A percentile compares a stretch with the other conserved stretches of the same genome.
Evolutionary conservation across 805 yeast genomes (phyloP).

Genomic region (Pichia phayaonensis): DNA sequence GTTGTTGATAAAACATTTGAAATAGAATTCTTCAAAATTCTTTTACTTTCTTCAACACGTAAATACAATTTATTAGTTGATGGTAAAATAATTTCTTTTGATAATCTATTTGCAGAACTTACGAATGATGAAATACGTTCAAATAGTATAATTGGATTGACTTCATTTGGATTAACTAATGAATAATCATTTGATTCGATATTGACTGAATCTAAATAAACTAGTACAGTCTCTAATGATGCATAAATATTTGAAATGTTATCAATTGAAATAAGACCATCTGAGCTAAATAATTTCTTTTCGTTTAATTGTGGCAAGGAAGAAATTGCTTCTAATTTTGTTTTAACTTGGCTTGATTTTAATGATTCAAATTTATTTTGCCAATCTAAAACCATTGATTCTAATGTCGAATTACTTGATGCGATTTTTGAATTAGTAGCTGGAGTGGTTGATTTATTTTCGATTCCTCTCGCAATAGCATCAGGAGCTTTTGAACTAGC

Average conservation of each 20-base stretch:
- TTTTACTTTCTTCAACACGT: slow-evolving; percentile 32
- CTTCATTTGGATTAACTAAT: not conserved
- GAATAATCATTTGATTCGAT: slow-evolving; percentile 9
- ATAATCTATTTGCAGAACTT: slow-evolving; percentile 32
- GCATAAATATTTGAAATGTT: slow-evolving; percentile 41
- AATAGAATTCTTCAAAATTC: slow-evolving; percentile 52
- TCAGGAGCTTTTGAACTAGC: not conserved
- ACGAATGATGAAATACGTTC: slow-evolving; percentile 45
- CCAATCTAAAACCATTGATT: slow-evolving; percentile 34
- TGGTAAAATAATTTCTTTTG: slow-evolving; percentile 29
- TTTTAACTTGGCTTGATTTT: slow-evolving; percentile 23
- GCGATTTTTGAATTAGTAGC: not conserved
- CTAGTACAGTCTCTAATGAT: slow-evolving; percentile 38
- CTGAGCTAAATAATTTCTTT: slow-evolving; percentile 10
- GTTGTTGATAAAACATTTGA: slow-evolving; percentile 72
- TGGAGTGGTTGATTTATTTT: not conserved
- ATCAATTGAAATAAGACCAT: slow-evolving; percentile 41
- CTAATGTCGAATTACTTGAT: not conserved
- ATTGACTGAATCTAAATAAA: slow-evolving; percentile 15
- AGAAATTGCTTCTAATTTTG: slow-evolving; percentile 6
- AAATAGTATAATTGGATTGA: slow-evolving; percentile 33
- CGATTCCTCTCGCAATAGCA: not conserved
- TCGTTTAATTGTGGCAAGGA: not conserved
- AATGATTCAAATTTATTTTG: slow-evolving; percentile 43
- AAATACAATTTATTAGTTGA: not conserved